These are phyloP conservation scores for Rhododendron simsii DNA, from an alignment of 148 eudicot species.

Conservation along the genomic window DNA sequence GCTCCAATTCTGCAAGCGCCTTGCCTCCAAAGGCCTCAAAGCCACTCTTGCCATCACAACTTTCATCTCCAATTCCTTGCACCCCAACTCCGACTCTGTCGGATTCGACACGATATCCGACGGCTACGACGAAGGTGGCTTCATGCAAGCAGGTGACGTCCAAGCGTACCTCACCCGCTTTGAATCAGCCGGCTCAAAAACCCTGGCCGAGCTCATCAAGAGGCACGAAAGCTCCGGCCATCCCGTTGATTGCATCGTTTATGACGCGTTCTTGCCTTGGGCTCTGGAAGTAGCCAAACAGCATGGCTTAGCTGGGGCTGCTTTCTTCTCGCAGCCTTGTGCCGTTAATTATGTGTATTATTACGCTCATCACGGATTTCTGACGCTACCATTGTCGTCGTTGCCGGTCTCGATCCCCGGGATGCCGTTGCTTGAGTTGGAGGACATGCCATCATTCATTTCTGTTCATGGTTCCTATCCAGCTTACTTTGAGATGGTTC, in stretches of 20 bases:
- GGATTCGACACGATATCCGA: conserved; percentile 37
- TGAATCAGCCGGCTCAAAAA: conserved; percentile 20
- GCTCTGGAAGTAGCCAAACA: conserved; percentile 32
- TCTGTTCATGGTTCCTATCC: conserved; percentile 39
- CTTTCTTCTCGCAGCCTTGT: conserved; percentile 47
- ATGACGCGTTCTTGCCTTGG: conserved; percentile 47
- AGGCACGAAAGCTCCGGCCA: conserved; percentile 2
- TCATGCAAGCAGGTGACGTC: conserved; percentile 16
- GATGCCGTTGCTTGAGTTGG: conserved; percentile 36
- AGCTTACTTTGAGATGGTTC: conserved; percentile 49
- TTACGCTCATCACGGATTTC: conserved; percentile 13
- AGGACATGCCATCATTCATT: conserved; percentile 54
- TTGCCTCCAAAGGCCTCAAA: conserved; percentile 34
- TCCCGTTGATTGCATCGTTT: conserved; percentile 35
- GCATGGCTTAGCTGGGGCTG: conserved; percentile 23
- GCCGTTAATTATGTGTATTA: conserved; percentile 36
- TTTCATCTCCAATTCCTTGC: conserved; percentile 19
- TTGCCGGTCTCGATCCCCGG: conserved; percentile 33
- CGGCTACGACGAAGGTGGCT: conserved; percentile 41
- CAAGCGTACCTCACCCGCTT: conserved; percentile 25
- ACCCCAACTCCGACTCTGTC: conserved; percentile 12
- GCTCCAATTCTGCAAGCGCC: conserved; percentile 45
- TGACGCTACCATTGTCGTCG: conserved; percentile 22
- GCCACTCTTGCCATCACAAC: conserved; percentile 40
- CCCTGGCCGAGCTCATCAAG: conserved; percentile 28